Evolutionary conservation across 2,329 filamentous ascomycete genomes (phyloP), one percentile per base, ranked within the genome.

Genomic region (Pseudogymnoascus sp.): DNA sequence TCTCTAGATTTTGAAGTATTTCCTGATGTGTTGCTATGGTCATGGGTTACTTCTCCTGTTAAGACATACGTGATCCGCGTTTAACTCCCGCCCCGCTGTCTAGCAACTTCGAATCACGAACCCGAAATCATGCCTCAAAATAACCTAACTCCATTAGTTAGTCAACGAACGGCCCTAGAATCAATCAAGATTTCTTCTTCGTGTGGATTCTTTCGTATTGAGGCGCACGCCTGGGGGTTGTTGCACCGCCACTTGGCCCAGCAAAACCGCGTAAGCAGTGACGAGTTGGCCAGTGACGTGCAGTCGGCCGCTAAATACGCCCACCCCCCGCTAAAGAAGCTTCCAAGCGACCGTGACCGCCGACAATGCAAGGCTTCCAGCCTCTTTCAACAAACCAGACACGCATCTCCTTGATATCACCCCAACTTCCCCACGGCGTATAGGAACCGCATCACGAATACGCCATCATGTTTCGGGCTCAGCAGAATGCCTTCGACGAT

Each of bases 401-500:
- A 56, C 49, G 28, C 49, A 56, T 11, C 49, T 56, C n/a, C 28
- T 56, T 56, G 49, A 56, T 34, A 56, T 56, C 49, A 56, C 49
- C 49, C 49, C 28, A 56, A 56, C 49, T 16, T 34, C 49, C 11
- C 49, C 16, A 56, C 49, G 49, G 28, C 49, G 28, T 59, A 34
- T 38, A 53, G 34, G 43, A 28, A 28, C 61, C 14, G 61, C 46
- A 23, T 31, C 37, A 64, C 11, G 6, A 59, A 28, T 61, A 34
- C 46, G 43, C 38, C 59, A 64, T 66, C 65, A 85, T 85, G 82
- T 85, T 85, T 75, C 81, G 82, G 70, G 78, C 81, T 61, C 82
- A 88, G 76, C 83, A 85, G 73, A 88, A 89, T 75, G 80, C 83
- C 56, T 89, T 89, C 69, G 87, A 89, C 75, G 87, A 89, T 71